Evolutionary conservation across 495 filamentous ascomycete species (phyloP), one percentile per base, ranked within the genome.

Genomic region (Penicillium ucsense): DNA sequence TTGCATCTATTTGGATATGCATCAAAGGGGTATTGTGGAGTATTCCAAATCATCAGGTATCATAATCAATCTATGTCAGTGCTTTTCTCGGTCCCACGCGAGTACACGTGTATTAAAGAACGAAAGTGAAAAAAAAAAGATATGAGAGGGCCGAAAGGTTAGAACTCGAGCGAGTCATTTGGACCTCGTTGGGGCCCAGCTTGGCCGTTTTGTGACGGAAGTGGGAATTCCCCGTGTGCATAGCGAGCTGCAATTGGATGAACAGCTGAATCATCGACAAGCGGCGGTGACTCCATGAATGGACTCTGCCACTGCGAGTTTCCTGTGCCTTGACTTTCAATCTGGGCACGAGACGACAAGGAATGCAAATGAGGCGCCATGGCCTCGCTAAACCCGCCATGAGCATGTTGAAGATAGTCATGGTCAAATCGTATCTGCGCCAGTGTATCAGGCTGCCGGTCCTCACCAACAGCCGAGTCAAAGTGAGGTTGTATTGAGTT

Each of bases 361-460:
- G n/a, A 45, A 8, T 59, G 57, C 29, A 63, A 37, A 32, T 57
- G 53, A 43, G 60, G 57, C 6, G 55, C 51, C 29, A 54, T 54
- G 10, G 63, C 50, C 30, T 65, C 58, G 20, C 59, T 63, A 49
- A 70, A 70, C 45, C 56, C 59, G 8, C 65, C 57, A 38, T 66
- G 66, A 34, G 72, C 42, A 41, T 60, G 62, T 50, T 67, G 64
- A 41, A 74, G 46, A 32, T 72, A 67, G 27, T 61, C 62, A 6
- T 66, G 66, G 27, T 74, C 70, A 41, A 74, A 74, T 6, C 64
- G 67, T 61, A 71, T 68, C 50, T 68, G 68, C 32, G 69, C 57
- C 37, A 71, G 59, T 3, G 66, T 63, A 39, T 73, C 67, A 47
- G 56, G 50, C 30, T 64, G 50, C 31, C 51, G 52, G 35, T 52